Evolutionary conservation across 2,329 filamentous ascomycete species (phyloP).

Genomic region (Magnaporthiopsis incrustans): DNA sequence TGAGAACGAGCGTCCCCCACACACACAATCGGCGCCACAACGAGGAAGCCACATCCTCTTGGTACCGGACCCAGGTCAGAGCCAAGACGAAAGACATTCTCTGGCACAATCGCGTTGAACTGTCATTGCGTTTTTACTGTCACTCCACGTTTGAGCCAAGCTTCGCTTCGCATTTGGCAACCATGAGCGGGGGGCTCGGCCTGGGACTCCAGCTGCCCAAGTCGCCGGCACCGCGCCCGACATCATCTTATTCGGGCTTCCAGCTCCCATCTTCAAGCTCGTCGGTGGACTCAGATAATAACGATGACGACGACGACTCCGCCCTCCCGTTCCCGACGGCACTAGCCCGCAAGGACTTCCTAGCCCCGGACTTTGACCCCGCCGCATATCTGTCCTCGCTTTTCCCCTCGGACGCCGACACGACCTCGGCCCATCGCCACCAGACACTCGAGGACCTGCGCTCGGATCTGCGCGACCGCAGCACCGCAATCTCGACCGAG

Average conservation of each 20-base stretch:
- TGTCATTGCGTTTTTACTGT: neutral
- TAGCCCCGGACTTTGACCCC: slow-evolving; percentile 68
- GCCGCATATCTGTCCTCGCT: slow-evolving; percentile 62
- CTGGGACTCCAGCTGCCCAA: slow-evolving; percentile 7
- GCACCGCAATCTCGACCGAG: slow-evolving; percentile 72
- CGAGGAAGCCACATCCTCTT: neutral
- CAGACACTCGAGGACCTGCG: slow-evolving; percentile 94
- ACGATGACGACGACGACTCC: slow-evolving; percentile 47
- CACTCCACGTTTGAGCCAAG: no score
- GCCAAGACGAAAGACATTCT: neutral
- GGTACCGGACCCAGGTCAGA: neutral
- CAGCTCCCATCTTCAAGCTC: slow-evolving; percentile 33
- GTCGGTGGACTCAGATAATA: slow-evolving; percentile 20
- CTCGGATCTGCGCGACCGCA: slow-evolving; percentile 73
- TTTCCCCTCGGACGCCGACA: slow-evolving; percentile 21
- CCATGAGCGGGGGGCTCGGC: slow-evolving; percentile 6
- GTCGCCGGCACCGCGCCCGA: slow-evolving; percentile 18
- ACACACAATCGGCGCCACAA: neutral
- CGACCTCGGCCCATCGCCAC: slow-evolving; percentile 64
- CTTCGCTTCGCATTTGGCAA: neutral
- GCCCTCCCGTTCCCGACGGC: slow-evolving; percentile 83
- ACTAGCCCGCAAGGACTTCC: slow-evolving; percentile 75
- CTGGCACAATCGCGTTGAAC: neutral
- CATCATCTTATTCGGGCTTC: slow-evolving; percentile 29
- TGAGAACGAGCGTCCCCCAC: neutral